Base-by-base conservation (phyloP, 2,329 filamentous ascomycete species). In the Ophiostoma montium region DNA sequence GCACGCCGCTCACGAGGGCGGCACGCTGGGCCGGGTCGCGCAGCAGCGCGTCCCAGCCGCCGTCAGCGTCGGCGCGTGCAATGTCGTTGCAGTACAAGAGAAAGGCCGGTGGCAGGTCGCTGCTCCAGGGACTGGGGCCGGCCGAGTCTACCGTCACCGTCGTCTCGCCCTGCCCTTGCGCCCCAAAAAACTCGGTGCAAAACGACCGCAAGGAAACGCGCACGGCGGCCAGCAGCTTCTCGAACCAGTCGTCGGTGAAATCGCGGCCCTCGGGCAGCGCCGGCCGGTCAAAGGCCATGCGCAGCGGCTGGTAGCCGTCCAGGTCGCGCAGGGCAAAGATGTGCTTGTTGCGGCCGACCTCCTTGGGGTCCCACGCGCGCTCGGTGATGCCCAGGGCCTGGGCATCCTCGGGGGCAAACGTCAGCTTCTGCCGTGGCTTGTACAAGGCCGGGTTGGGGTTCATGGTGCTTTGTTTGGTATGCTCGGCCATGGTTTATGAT, bases 31-130 rank as follows among this genome's bases (percentile, higher is more conserved):
- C 5, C 5, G 53, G 53, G 33, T 62, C 55, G 18, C 52, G 51
- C 27, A 70, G 46, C 41, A 69, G 53, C 15, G 47, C 50, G 36
- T 64, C 59, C 67, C 67, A 70, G 1, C 60, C 57, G 12, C 60
- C 61, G 9, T 52, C 47, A 2, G 52, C 53, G 54, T 68, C 67
- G 56, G 65, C 62, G 27, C 60, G 57, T 8, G 63, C 64, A 5
- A 65, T 58, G 7, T 59, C 42, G 23, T 53, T 51, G 1, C 61
- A 58, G 50, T 65, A 67, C 49, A 61, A 49, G n/a, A 60, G 11
- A 48, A 69, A 67, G 46, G 62, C 57, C 13, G 3, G 2, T 8
- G 39, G 39, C 21, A 42, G 15, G 15, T 15, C 8, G 16, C 16
- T 15, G 39, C 21, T n/a, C 39, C 39, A 42, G 1, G 39, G 39